Conservation (phyloP, 768 basidiomycete species). For the Hysterangium stoloniferum region DNA sequence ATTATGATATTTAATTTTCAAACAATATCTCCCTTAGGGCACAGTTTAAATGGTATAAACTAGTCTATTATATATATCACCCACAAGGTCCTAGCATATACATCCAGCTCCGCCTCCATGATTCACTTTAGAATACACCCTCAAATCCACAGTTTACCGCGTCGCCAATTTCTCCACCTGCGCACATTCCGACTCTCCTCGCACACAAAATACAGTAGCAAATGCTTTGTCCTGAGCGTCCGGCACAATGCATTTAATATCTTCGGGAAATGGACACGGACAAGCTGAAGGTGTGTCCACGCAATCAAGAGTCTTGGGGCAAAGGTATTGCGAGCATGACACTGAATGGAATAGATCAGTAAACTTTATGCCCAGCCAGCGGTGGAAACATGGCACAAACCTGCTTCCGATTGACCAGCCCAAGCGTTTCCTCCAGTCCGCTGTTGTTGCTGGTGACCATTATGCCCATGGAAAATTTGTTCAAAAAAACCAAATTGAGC, state of each 20-base stretch:
- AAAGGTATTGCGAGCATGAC: conserved; percentile 65
- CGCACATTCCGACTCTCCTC: conserved; percentile 58
- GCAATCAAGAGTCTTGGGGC: conserved; percentile 68
- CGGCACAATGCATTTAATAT: conserved; percentile 69
- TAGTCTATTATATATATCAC: neutral
- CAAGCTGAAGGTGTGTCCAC: conserved; percentile 56
- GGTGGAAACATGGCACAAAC: conserved; percentile 31
- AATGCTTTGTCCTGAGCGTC: conserved; percentile 45
- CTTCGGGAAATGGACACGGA: conserved; percentile 70
- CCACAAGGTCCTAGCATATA: neutral
- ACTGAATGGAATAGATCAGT: conserved; percentile 33
- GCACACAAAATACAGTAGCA: conserved; percentile 61
- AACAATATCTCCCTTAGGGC: no score
- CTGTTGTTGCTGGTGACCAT: conserved; percentile 48
- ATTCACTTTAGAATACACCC: neutral
- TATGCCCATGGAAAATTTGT: conserved; percentile 58
- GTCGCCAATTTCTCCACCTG: conserved; percentile 48
- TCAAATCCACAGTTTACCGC: no score
- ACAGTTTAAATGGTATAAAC: no score
- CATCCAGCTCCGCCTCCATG: neutral
- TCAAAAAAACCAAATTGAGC: conserved; percentile 80
- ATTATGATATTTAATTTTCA: no score
- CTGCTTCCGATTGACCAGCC: conserved; percentile 55
- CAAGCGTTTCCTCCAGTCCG: conserved; percentile 52
- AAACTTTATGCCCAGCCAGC: neutral